Conservation (phyloP, 495 filamentous ascomycete species). For the Aspergillus ostianus region DNA sequence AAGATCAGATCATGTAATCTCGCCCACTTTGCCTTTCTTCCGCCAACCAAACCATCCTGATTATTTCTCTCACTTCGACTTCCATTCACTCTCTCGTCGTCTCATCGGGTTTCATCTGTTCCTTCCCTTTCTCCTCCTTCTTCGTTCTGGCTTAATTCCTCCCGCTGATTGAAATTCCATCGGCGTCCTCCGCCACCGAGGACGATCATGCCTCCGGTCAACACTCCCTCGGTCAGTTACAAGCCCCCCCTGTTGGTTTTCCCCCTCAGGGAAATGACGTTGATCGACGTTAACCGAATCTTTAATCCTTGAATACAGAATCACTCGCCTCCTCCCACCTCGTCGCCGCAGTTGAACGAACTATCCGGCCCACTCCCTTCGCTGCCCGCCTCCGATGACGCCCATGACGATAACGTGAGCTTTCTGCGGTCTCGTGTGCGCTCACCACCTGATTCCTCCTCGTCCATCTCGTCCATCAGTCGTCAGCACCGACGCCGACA, state of each 20-base stretch:
- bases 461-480: constrained; percentile 34
- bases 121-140: background rate
- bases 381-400: constrained; percentile 48
- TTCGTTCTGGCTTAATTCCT: too few relatives aligned
- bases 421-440: constrained; percentile 51
- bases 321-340: constrained; percentile 26
- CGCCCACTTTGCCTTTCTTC: background rate
- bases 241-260: background rate
- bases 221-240: constrained; percentile 21
- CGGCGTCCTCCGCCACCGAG: constrained; percentile 4
- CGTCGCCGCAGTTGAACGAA: constrained; percentile 30
- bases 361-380: constrained; percentile 43
- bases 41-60: background rate
- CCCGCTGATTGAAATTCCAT: background rate
- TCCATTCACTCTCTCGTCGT: background rate
- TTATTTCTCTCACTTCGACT: background rate
- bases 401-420: constrained; percentile 58
- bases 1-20: background rate
- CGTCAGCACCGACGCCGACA: constrained; percentile 39
- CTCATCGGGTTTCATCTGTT: background rate
- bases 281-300: constrained; percentile 5
- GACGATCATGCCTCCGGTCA: constrained; percentile 10
- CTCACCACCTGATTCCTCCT: constrained; percentile 32
- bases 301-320: background rate
- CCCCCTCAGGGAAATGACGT: constrained; percentile 5